Evolutionary conservation across 805 yeast species (phyloP), one percentile per base, ranked within the genome.

Genomic region (Dipodascus geniculatus): DNA sequence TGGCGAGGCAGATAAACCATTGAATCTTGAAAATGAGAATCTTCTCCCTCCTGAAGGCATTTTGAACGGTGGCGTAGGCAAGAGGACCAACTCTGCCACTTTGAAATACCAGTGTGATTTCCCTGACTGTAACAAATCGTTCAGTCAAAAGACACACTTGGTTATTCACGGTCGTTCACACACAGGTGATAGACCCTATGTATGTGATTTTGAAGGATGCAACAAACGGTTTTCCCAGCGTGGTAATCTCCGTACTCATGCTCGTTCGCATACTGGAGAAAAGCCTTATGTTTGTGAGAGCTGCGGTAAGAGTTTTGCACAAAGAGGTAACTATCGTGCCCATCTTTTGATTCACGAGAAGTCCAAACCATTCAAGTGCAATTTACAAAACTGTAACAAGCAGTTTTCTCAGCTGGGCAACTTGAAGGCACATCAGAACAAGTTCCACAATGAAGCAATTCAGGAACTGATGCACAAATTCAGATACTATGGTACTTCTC

Each of bases 341-440:
- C 98, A 90, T 68, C 73, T 76, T 66, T 71, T 87, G 55, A 88
- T 95, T 0, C 97, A 89, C 69, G 82, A 82, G 54, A 81, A 85
- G 61, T 72, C 79, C 54, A 82, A 85, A 62, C 96, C 96, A 3
- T 87, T 74, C 64, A 77, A 78, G 54, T 90, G 97, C 70, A 80
- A 79, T 61, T 74, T 90, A 56, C 96, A 88, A 66, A 74, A 77
- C 55, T 90, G 97, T 70, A 81, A 79, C 59, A 89, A 88, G 70
- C 76, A 84, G 2, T 90, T 90, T 63, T 86, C 96, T 1, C 98
- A 90, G 71, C 74, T 90, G 61, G 97, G 97, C 2, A 90, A 90
- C 64, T 76, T 90, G 73, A 90, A 91, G 68, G 86, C 95, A 1
- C 98, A 91, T 68, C 98, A 90, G 65, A 91, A 90, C 68, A 75